phyloP scores from a whole-genome alignment of 164 flowering plant species.

The Liquidambar formosana region DNA sequence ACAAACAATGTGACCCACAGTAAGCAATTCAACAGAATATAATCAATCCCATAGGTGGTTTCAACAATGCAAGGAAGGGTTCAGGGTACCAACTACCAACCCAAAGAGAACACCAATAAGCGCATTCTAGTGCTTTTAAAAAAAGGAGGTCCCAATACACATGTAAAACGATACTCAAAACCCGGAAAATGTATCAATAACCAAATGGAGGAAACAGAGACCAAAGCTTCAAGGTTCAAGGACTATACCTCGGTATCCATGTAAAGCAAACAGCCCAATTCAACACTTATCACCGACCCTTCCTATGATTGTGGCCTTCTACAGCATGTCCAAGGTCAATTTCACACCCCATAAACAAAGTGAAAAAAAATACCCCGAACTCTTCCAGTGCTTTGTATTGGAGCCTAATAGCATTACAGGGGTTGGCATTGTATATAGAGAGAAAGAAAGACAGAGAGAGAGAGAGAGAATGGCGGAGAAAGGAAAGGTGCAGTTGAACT shows the following conservation, averaged over 20 bases:
- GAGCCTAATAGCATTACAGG: constrained; percentile 5
- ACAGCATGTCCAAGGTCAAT: constrained; percentile 18
- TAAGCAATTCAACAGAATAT: no score
- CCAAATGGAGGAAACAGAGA: constrained; percentile 20
- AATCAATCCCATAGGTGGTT: neutral
- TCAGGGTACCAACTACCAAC: constrained; percentile 29
- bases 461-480: constrained; percentile 32
- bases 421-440: constrained; percentile 10
- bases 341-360: constrained; percentile 12
- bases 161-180: constrained; percentile 10
- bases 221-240: constrained; percentile 24
- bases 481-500: constrained; percentile 16
- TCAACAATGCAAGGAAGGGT: constrained; percentile 21
- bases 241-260: constrained; percentile 43
- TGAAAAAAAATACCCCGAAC: constrained; percentile 7
- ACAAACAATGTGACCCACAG: no score
- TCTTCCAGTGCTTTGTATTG: constrained; percentile 28
- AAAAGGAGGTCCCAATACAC: constrained; percentile 18
- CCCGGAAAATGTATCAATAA: constrained; percentile 8
- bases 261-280: constrained; percentile 29
- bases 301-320: constrained; percentile 21
- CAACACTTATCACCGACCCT: constrained; percentile 53
- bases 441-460: constrained; percentile 23
- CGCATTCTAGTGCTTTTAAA: constrained; percentile 13
- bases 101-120: constrained; percentile 24